Evolutionary conservation across 768 basidiomycete species (phyloP).

Genomic region (Rhodosporidiobolus odoratus): DNA sequence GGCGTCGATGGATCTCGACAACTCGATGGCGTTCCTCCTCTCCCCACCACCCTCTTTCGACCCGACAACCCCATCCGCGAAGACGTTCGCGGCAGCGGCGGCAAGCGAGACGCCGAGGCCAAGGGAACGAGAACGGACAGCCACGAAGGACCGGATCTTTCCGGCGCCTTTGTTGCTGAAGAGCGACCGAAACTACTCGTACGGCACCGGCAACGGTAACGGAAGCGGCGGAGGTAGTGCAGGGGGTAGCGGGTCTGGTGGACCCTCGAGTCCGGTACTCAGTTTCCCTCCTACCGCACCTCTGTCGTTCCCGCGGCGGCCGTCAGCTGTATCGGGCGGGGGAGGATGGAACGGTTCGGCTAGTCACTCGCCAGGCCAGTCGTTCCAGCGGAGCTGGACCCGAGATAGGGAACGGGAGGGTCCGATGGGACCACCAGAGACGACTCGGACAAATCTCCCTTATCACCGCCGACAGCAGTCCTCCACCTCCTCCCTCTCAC

Average conservation of each 20-base stretch:
- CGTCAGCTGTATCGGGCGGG: not conserved
- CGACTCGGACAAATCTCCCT: not conserved
- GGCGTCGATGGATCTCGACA: slow-evolving; percentile 12
- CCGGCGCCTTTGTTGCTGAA: slow-evolving; percentile 32
- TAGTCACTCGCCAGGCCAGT: not conserved
- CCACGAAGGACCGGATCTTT: slow-evolving; percentile 24
- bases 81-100: not conserved
- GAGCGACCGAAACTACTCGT: slow-evolving; percentile 14
- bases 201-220: not conserved
- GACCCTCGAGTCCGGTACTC: slow-evolving; percentile 3
- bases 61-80: not conserved
- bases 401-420: slow-evolving; percentile 7
- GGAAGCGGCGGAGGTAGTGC: not conserved
- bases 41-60: slow-evolving; percentile 20
- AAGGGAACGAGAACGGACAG: not conserved
- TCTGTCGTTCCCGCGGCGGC: slow-evolving; percentile 22
- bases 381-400: not conserved
- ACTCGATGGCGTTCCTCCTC: slow-evolving; percentile 19
- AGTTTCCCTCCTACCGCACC: slow-evolving; percentile 1
- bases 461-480: slow-evolving; percentile 28
- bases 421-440: not conserved
- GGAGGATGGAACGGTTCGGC: not conserved
- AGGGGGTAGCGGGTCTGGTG: not conserved
- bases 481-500: slow-evolving; percentile 30
- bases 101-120: not conserved